These are phyloP conservation scores for Kodamaea plutei DNA, from an alignment of 1,139 yeast species.

Conservation along the genomic window DNA sequence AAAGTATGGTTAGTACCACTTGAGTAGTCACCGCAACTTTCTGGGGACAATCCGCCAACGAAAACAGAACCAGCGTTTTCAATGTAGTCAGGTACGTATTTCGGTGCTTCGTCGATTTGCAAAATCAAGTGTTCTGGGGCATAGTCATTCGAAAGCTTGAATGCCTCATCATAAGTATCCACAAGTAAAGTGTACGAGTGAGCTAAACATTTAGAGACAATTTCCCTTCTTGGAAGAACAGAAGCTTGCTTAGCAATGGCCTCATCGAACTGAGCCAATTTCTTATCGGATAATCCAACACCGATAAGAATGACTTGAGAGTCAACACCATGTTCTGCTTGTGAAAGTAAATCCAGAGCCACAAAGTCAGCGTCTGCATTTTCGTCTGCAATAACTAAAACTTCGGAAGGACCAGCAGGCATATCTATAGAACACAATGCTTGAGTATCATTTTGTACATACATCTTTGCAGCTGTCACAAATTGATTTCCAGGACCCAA, in stretches of 20 bases:
- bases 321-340: slow-evolving; percentile 98
- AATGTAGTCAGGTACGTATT: slow-evolving; percentile 64
- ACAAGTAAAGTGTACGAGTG: slow-evolving; percentile 83
- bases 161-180: slow-evolving; percentile 67
- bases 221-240: slow-evolving; percentile 87
- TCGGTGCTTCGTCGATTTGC: slow-evolving; percentile 75
- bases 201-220: slow-evolving; percentile 84
- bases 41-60: slow-evolving; percentile 95
- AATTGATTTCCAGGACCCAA: slow-evolving; percentile 99
- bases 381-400: slow-evolving; percentile 84
- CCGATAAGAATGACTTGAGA: slow-evolving; percentile 94
- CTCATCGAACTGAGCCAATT: slow-evolving; percentile 65
- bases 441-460: slow-evolving; percentile 90
- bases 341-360: slow-evolving; percentile 90
- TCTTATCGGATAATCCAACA: slow-evolving; percentile 57
- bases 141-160: slow-evolving; percentile 77
- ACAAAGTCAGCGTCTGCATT: slow-evolving; percentile 91
- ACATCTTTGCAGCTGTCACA: slow-evolving; percentile 98
- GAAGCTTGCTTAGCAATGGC: slow-evolving; percentile 84
- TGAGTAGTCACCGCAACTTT: slow-evolving; percentile 97
- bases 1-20: slow-evolving; percentile 96
- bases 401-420: slow-evolving; percentile 99
- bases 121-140: slow-evolving; percentile 97
- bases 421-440: slow-evolving; percentile 95
- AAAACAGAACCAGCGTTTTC: slow-evolving; percentile 95